Evolutionary conservation across 1,284 basidiomycete genomes (phyloP), one percentile per base, ranked within the genome.

Genomic region (Neolentinus lepideus): DNA sequence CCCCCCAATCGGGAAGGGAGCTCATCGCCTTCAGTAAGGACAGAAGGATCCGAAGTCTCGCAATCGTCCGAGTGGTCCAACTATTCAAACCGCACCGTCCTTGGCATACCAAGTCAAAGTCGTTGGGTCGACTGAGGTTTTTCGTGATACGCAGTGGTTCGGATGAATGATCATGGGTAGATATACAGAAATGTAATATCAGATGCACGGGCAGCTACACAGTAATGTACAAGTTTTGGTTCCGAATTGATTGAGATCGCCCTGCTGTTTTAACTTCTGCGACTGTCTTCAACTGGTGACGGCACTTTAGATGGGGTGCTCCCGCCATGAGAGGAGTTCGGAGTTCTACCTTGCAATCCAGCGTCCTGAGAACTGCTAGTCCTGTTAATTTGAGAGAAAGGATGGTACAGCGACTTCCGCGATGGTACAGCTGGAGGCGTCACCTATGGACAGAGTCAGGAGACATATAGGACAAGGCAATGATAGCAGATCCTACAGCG

Each of bases 281-380:
- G 16, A 43, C 38, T 16, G 38, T 4, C n/a, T 43, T n/a, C 38
- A 4, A 43, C 51, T 51, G 59, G 61, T 14, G 67, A 64, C 26
- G 65, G 66, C 24, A 62, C 64, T 58, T 67, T 70, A 24, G 70
- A 67, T 31, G 84, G 81, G 24, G 83, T 78, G 55, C 70, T 70
- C 33, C 76, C 78, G 25, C 82, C 82, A 64, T 84, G 76, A 22
- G 75, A 77, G 33, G 83, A 84, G 56, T 73, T 77, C 0, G 83
- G 84, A 24, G 83, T 85, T 61, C 77, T 69, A 52, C 73, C 76
- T 59, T 35, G 61, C 33, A 26, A 66, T 21, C 65, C 38, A 4
- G 47, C 27, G 22, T 50, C 47, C 51, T 29, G 51, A n/a, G 27
- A 3, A 3, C 16, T 57, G 66, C 53, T 54, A 66, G 58, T 55